Base-by-base conservation (phyloP, 176 grass and related monocot species). In the Avena insularis region DNA sequence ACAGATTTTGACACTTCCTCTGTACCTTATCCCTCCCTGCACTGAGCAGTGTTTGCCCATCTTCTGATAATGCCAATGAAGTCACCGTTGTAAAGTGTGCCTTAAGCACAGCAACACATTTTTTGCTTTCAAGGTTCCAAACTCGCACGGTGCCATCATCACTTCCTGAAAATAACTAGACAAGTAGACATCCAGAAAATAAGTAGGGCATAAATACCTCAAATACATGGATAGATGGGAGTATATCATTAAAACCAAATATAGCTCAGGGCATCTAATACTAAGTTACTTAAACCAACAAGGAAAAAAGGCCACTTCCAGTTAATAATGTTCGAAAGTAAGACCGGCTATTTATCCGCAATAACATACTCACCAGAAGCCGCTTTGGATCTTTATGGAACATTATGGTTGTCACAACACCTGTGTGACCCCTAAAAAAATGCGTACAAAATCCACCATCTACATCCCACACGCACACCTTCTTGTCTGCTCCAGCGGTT, bases 391-490 rank as follows among this genome's bases (percentile, higher is more conserved):
- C 92, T 72, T 79, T 91, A 79, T 98, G 96, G 90, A 98, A 98
- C 75, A 93, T 90, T 86, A 98, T 68, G 19, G 81, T 86, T 0
- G 92, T 98, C 72, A 98, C 90, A 90, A 98, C 82, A 6, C 90
- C 96, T 77, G 89, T 86, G 53, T 98, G 93, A 23, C 96, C 96
- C 91, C 88, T 95, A 80, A 98, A 93, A 82, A 95, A 98, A 92
- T 95, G 93, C 9, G 93, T 98, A 88, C 96, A 98, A 82, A 98
- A 98, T n/a, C 96, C 96, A 77, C 96, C 96, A 87, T 95, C 93
- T 13, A 98, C 91, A 89, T 98, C 96, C 93, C 96, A 98, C 40
- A 95, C 79, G 65, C 88, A 95, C 6, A 94, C 96, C 86, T 91
- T 95, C 88, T 92, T 98, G 82, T 95, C 93, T 75, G 93, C 93